Evolutionary conservation across 768 basidiomycete genomes (phyloP), one percentile per base, ranked within the genome.

Genomic region (Termitomyces titanicus): DNA sequence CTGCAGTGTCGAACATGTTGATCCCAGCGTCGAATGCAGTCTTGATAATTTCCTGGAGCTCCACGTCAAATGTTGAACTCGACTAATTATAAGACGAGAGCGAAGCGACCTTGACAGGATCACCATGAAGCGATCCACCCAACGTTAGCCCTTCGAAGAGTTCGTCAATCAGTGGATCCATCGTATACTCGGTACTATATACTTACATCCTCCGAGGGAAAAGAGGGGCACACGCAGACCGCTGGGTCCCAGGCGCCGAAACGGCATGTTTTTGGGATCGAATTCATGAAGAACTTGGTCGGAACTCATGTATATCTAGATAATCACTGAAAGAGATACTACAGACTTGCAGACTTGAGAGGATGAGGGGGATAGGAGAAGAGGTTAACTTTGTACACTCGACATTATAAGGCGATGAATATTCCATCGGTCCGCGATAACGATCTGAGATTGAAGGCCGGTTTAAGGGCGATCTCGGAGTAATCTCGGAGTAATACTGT

Each of bases 1-100:
- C 86, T 0, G 86, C 87, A 18, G 81, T 85, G 61, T 89, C 85
- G 61, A 88, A 84, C 78, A 86, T 82, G 69, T 88, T 89, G 72
- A 89, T 84, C 0, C 89, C 88, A 66, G 79, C 73, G 46, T 92
- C 88, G 61, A 86, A 90, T 5, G 88, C 89, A 7, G 79, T 76
- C 68, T 86, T 84, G 68, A 93, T 86, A 62, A 91, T 85, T 34
- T 92, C 91, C 82, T 86, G 58, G n/a, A 17, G 17, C n/a, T 7
- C 46, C 48, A 42, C 47, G 33, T 38, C 31, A 49, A 31, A 44
- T 12, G 3, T 27, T 34, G 33, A 18, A 25, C 46, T 29, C 50
- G 3, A 51, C 56, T 24, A n/a, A n/a, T n/a, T n/a, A n/a, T n/a
- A 53, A 18, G 45, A 25, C 49, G 43, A 22, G 13, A 18, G 11